Conservation (phyloP, 257 asterid genomes). For the Cruciata laevipes region DNA sequence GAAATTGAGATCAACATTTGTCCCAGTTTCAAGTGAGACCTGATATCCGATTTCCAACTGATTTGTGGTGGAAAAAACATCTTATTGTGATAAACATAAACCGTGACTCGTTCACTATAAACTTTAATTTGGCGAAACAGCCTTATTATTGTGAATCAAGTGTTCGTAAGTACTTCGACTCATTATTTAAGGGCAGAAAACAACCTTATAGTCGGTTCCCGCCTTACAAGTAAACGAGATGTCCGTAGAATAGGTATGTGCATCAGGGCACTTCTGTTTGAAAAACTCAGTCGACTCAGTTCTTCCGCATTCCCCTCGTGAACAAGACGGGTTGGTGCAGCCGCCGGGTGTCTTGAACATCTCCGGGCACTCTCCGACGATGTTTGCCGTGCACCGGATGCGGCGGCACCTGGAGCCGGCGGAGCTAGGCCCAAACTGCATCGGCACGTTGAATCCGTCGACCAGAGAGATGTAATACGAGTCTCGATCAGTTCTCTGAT, state of each 20-base stretch:
- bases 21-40: too few species aligned
- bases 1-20: too few species aligned
- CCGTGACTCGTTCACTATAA: too few species aligned
- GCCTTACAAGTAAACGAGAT: conserved; percentile 18
- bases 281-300: conserved; percentile 45
- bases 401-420: conserved; percentile 18
- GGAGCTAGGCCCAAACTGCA: conserved; percentile 19
- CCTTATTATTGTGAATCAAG: too few species aligned
- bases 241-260: conserved; percentile 30
- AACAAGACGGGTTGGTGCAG: conserved; percentile 67
- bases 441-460: conserved; percentile 60
- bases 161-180: too few species aligned
- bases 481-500: conserved; percentile 35
- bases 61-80: too few species aligned
- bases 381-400: conserved; percentile 45
- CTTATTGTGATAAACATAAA: too few species aligned
- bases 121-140: too few species aligned
- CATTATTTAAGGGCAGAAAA: conserved; percentile 25
- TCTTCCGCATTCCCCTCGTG: conserved; percentile 50
- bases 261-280: conserved; percentile 47
- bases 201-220: conserved; percentile 19
- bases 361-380: conserved; percentile 48
- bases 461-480: conserved; percentile 47
- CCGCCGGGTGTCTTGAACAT: conserved; percentile 52
- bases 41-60: too few species aligned